Evolutionary conservation across 2,329 filamentous ascomycete genomes (phyloP).

Genomic region (Cryphonectria radicalis): DNA sequence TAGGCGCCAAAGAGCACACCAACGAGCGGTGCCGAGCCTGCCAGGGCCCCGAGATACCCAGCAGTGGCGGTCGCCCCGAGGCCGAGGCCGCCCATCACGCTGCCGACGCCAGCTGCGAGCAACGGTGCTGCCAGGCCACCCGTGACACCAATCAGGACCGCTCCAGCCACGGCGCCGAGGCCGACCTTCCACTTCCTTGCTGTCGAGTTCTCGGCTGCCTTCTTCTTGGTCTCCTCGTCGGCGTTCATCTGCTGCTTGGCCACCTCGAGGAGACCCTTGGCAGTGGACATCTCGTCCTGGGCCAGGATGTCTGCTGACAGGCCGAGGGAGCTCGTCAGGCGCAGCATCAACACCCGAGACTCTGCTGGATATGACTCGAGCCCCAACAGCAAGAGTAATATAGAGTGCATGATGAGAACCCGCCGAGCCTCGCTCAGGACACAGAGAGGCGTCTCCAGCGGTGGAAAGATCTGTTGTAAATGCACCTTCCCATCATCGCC

Average conservation of each 20-base stretch:
- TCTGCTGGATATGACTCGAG: constrained; percentile 76
- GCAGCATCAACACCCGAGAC: constrained; percentile 70
- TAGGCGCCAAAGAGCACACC: constrained; percentile 89
- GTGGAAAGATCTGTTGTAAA: constrained; percentile 56
- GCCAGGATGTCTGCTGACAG: constrained; percentile 66
- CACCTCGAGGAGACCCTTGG: constrained; percentile 73
- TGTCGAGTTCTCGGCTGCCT: constrained; percentile 70
- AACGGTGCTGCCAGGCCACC: constrained; percentile 87
- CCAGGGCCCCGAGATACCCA: constrained; percentile 83
- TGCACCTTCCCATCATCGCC: constrained; percentile 44
- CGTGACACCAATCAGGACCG: constrained; percentile 87
- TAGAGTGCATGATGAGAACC: constrained; percentile 44
- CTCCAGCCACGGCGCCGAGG: constrained; percentile 84
- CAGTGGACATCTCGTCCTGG: constrained; percentile 75
- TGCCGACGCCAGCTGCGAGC: constrained; percentile 83
- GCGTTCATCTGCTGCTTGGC: constrained; percentile 63
- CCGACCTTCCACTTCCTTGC: constrained; percentile 88
- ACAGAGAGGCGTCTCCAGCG: constrained; percentile 58
- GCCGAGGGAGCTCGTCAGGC: constrained; percentile 70
- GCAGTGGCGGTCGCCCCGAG: constrained; percentile 73
- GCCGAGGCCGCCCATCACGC: constrained; percentile 82
- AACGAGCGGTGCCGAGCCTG: constrained; percentile 82
- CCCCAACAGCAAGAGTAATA: constrained; percentile 72
- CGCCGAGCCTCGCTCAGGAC: constrained; percentile 45
- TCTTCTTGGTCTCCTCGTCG: constrained; percentile 75